Evolutionary conservation across 2,329 filamentous ascomycete species (phyloP), one percentile per base, ranked within the genome.

Genomic region (Dactylellina parvicollis): DNA sequence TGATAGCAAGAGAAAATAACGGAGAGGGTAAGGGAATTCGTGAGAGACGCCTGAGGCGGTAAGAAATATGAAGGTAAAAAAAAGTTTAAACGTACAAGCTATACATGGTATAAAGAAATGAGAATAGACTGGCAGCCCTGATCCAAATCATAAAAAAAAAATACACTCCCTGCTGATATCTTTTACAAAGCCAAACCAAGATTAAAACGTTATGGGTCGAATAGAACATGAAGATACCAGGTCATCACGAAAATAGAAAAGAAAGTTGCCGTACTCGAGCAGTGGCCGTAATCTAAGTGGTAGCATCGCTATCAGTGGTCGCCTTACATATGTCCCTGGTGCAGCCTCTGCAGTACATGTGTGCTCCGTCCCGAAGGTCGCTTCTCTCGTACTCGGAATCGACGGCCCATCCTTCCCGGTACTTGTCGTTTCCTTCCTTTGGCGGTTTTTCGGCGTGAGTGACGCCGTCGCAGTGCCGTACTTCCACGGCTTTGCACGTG

Each of bases 271-370:
- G 22, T 60, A 60, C 38, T 60, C 55, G 49, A 36, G 28, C 47
- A 32, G 20, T 28, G 7, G 47, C 47, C 16, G 26, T 20, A 10
- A 26, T 50, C 38, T 52, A 30, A 16, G 52, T 66, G 9, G 18
- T 20, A 26, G 54, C 38, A 54, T 22, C 20, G 30, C 54, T 28
- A 16, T 30, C 42, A 47, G 26, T 47, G 46, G 30, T 24, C 34
- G 49, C 47, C 50, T 65, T 72, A 56, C 67, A 72, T 44, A 30
- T 59, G 12, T 50, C 26, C 16, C 60, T 26, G n/a, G 52, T 57
- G 28, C 67, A 72, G 5, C 59, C 59, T 26, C 59, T 47, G 46
- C 67, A 72, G 40, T 72, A 72, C 67, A 72, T 72, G 28, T 72
- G 60, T 36, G 54, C 67, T 7, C 67, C 67, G 28, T 72, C 67